A percentile compares a stretch with the other conserved stretches of the same genome.
Conservation (phyloP, 306 rosid genomes). For the Argentina anserina region DNA sequence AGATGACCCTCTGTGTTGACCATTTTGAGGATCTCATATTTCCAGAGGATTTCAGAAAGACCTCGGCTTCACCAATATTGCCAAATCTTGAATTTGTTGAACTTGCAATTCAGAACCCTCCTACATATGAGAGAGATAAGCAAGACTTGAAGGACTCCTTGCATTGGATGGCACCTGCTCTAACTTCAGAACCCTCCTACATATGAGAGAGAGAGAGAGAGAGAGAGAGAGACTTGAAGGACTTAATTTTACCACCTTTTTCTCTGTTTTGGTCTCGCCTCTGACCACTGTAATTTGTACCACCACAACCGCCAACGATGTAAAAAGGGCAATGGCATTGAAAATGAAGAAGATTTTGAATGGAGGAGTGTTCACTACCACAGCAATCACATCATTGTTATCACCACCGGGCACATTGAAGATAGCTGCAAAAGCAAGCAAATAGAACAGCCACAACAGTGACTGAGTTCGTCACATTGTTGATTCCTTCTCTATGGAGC, state of each 20-base stretch:
- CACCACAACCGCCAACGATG: slow-evolving; percentile 96
- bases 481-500: slow-evolving; percentile 97
- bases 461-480: slow-evolving; percentile 93
- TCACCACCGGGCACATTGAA: slow-evolving; percentile 91
- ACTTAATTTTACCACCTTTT: slow-evolving; percentile 73
- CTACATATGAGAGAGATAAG: background rate
- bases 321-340: slow-evolving; percentile 83
- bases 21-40: background rate
- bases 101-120: background rate
- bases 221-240: too few species aligned
- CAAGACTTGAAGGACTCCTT: background rate
- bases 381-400: slow-evolving; percentile 57
- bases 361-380: slow-evolving; percentile 43
- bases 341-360: slow-evolving; percentile 88
- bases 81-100: background rate
- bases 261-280: slow-evolving; percentile 97
- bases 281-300: slow-evolving; percentile 94
- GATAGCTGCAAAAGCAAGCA: slow-evolving; percentile 94
- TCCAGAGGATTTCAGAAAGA: background rate
- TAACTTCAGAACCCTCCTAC: background rate
- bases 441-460: slow-evolving; percentile 96
- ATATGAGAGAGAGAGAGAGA: background rate
- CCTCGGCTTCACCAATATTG: background rate
- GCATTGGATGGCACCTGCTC: background rate
- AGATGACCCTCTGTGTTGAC: background rate